Evolutionary conservation across 768 basidiomycete genomes (phyloP), one percentile per base, ranked within the genome.

Genomic region (Hygrophorus russula): DNA sequence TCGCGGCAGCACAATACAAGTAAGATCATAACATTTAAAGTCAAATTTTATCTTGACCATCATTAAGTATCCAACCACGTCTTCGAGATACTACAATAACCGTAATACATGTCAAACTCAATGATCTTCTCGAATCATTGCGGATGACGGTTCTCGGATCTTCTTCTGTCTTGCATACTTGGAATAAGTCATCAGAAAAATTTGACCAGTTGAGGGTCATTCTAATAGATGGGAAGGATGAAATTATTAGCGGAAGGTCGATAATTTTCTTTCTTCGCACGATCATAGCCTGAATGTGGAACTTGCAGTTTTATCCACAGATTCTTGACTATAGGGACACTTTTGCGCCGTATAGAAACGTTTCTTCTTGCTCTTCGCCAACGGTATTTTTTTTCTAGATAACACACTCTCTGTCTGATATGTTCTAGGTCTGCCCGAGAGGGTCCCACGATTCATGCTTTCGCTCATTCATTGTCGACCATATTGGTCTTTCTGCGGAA

Each of bases 281-380:
- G 12, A 12, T 5, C 13, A 20, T 35, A 8, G 40, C 28, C 5
- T 35, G 10, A 35, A 15, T 19, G 12, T 31, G 18, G 33, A 39
- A 18, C 39, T 12, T 20, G 1, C 34, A 87, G 84, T 56, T 55
- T 82, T 5, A 57, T 78, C 17, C 59, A 64, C 30, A 70, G 80
- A 5, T 89, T 89, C 57, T 47, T 85, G 24, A 69, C 64, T 5
- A 78, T 90, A 38, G 87, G 87, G 5, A 76, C 76, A 0, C 56
- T 79, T 2, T 55, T 83, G 31, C 74, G 85, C 36, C 73, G 87
- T 15, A 53, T 89, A 5, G 85, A 90, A 41, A 58, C 60, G 2
- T 55, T 84, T 3, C 49, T 78, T 3, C 57, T 59, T 12, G 49
- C 51, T 6, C 55, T 82, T n/a, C 69, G 74, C 36, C 47, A 51